Base-by-base conservation (phyloP, 1,284 basidiomycete genomes). In the Trametes versicolor region DNA sequence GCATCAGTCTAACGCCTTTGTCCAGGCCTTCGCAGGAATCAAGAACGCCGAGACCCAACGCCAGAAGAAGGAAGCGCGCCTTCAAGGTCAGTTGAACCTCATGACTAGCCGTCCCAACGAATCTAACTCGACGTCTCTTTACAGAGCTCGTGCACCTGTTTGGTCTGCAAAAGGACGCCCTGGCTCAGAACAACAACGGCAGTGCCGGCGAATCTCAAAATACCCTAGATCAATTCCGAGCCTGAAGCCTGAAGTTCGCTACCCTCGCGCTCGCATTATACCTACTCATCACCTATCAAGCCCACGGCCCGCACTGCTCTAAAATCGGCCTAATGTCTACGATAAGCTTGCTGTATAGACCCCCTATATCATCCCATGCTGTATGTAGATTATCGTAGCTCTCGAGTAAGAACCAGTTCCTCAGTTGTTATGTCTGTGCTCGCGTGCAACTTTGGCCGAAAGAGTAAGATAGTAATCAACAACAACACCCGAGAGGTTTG, bases 11-110 rank as follows among this genome's bases (percentile, higher is more conserved):
- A 17, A 7, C 23, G 47, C 56, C 19, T 4, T 15, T 27, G 3
- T 17, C 3, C 65, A 93, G 90, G 92, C 92, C 1, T 94, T 94
- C 75, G 91, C 92, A 52, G 92, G 92, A 0, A 91, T 87, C 70
- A 91, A 89, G 73, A 83, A 81, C 54, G 87, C 80, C 4, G 91
- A 93, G 72, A 92, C 88, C 0, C 85, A 84, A 65, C 84, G 89
- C 45, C 86, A 92, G 73, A 89, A 87, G 77, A 87, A 86, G 71
- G 88, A 94, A 75, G 90, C 92, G 7, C 83, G 91, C 63, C 76
- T 93, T 54, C 88, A 92, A 84, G 91, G 92, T 73, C 4, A 41
- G 69, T 51, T 1, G 2, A 25, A 29, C 8, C 6, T 36, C 15
- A 32, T 29, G 13, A 15, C n/a, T 3, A 3, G 12, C n/a, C 6